phyloP scores from a whole-genome alignment of 495 filamentous ascomycete genomes.

The Aspergillus indologenus region DNA sequence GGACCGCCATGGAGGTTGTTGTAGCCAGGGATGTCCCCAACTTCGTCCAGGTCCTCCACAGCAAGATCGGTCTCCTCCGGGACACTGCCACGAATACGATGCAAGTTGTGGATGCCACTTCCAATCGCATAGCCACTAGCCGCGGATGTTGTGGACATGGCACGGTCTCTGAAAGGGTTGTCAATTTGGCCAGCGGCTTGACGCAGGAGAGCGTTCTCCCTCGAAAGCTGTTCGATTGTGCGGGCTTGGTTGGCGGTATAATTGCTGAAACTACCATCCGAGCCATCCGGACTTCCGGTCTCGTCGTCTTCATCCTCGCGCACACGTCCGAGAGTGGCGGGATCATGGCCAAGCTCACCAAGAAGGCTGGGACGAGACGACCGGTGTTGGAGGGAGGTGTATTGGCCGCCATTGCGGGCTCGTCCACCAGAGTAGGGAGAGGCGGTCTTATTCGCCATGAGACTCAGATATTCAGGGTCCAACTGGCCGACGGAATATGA shows the following conservation, averaged over 20 bases:
- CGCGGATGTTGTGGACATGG: constrained; percentile 49
- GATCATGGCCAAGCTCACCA: constrained; percentile 72
- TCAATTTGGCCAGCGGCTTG: constrained; percentile 62
- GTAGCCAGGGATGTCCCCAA: constrained; percentile 54
- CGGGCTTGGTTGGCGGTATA: constrained; percentile 60
- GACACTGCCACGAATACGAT: constrained; percentile 60
- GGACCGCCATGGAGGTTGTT: constrained; percentile 40
- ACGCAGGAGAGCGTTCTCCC: constrained; percentile 69
- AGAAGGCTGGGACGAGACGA: constrained; percentile 84
- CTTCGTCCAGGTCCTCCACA: constrained; percentile 66
- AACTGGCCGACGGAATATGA: constrained; percentile 95
- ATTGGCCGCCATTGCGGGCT: constrained; percentile 53
- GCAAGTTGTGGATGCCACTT: constrained; percentile 53
- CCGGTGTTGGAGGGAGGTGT: constrained; percentile 71
- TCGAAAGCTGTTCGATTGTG: constrained; percentile 68
- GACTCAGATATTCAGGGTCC: constrained; percentile 59
- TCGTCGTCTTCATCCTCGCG: constrained; percentile 83
- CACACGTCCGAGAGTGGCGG: constrained; percentile 68
- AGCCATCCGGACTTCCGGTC: constrained; percentile 61
- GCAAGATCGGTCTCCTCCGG: constrained; percentile 70
- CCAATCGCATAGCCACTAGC: constrained; percentile 38
- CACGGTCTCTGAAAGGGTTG: constrained; percentile 60
- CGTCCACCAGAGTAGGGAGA: constrained; percentile 39
- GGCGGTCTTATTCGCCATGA: constrained; percentile 45
- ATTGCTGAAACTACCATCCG: constrained; percentile 53